Base-by-base conservation (phyloP, 768 basidiomycete genomes). In the Boletus tomentosulus region DNA sequence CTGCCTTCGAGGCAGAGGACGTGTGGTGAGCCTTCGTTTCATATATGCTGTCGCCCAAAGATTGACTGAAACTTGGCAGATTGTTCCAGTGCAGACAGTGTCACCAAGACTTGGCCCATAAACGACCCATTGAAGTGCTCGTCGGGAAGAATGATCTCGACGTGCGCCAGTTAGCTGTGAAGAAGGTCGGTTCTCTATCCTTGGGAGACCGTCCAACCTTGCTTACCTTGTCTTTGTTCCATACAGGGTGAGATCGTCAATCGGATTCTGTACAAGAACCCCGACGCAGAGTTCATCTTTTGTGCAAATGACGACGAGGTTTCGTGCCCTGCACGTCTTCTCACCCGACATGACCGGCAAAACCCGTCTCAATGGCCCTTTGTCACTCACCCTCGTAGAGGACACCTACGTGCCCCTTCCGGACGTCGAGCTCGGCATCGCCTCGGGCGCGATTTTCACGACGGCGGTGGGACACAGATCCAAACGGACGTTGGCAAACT, bases 81-180 rank as follows among this genome's bases (percentile, higher is more conserved):
- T 19, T 82, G 62, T 96, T 94, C 86, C 90, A 96, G 72, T 96
- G 94, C 73, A 84, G 92, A 64, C 96, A 99, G 71, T 96, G 93
- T 68, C 92, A 97, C 78, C 94, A 92, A 71, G 96, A 92, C 66
- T 69, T 99, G 58, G 91, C 87, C 39, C 86, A 92, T 59, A 91
- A 94, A 69, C 80, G 95, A 45, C 94, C 96, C 8, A 98, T 99
- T 56, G 96, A 99, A 73, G 93, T 97, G 5, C 84, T 97, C 48
- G 89, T 96, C 30, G 96, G 96, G 19, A 99, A 99, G 79, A 98
- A 98, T 84, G 97, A 98, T 70, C 78, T 99, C 41, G 96, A 99
- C 74, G 95, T 97, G 22, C 84, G 96, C 55, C 96, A 94, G 4
- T 79, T 95, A 30, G 93, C 94, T 2, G 85, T 98, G 55, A 97